Evolutionary conservation across 148 eudicot genomes (phyloP).

Genomic region (Silene uniflora): DNA sequence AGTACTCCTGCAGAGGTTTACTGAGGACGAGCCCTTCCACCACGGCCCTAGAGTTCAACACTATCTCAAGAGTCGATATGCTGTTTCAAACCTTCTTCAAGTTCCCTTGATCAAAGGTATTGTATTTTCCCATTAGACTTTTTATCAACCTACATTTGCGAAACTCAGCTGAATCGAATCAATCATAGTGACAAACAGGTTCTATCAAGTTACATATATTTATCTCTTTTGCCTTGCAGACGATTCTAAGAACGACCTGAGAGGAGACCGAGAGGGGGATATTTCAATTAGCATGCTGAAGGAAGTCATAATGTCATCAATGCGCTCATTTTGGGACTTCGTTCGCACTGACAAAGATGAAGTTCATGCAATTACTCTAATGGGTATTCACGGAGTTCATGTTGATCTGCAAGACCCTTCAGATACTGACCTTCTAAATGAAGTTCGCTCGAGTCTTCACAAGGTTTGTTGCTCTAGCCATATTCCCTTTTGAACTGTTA

Average conservation of each 20-base stretch:
- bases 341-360: constrained; percentile 56
- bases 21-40: constrained; percentile 78
- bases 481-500: too few relatives aligned
- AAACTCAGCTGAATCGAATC: too few relatives aligned
- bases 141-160: neutral
- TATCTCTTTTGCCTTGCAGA: constrained; percentile 38
- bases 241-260: constrained; percentile 45
- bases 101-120: constrained; percentile 78
- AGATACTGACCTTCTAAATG: constrained; percentile 43
- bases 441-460: constrained; percentile 46
- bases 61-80: constrained; percentile 55
- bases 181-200: too few relatives aligned
- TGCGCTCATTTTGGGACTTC: constrained; percentile 67
- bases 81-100: constrained; percentile 50
- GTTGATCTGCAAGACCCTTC: constrained; percentile 40
- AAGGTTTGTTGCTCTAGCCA: constrained; percentile 41
- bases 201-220: too few relatives aligned
- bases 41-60: constrained; percentile 65
- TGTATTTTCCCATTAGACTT: neutral
- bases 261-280: constrained; percentile 32
- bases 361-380: constrained; percentile 23
- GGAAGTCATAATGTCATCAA: constrained; percentile 56
- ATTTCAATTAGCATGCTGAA: constrained; percentile 46
- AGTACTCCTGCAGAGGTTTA: constrained; percentile 69
- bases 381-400: constrained; percentile 38